Conservation (phyloP, 2,329 filamentous ascomycete genomes). For the Hypoxylon sp. region DNA sequence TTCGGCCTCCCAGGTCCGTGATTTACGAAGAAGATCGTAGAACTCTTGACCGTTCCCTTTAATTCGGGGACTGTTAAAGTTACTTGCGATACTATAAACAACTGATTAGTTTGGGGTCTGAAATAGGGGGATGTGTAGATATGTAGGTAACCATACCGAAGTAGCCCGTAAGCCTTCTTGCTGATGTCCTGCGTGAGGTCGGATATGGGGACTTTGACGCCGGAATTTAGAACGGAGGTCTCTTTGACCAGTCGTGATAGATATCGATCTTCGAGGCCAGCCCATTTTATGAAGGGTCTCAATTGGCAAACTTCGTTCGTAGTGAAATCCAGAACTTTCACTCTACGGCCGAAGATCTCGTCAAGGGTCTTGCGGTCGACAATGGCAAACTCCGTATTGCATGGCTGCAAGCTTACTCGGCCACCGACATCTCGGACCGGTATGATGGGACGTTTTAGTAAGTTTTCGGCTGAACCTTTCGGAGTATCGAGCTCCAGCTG, state of each 20-base stretch:
- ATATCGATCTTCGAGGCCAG: conserved; percentile 51
- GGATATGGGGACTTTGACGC: conserved; percentile 40
- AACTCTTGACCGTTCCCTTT: conserved; percentile 32
- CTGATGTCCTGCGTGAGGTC: conserved; percentile 50
- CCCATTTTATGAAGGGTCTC: conserved; percentile 55
- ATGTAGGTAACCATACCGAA: conserved; percentile 51
- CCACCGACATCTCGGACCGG: conserved; percentile 47
- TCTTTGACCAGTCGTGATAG: conserved; percentile 56
- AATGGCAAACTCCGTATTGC: conserved; percentile 53
- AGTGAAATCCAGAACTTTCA: conserved; percentile 56
- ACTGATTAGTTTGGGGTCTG: background rate
- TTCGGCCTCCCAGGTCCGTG: conserved; percentile 51
- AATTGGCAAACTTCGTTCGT: conserved; percentile 54
- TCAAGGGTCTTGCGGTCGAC: conserved; percentile 53
- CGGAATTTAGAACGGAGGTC: conserved; percentile 50
- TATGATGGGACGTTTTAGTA: conserved; percentile 42
- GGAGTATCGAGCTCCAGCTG: conserved; percentile 45
- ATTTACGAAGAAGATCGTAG: conserved; percentile 46
- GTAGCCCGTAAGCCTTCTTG: conserved; percentile 52
- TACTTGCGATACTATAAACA: conserved; percentile 48
- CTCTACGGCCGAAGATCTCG: conserved; percentile 48
- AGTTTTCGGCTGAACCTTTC: background rate
- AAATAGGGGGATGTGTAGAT: background rate
- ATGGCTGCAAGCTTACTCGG: conserved; percentile 25
- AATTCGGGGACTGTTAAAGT: conserved; percentile 50